Evolutionary conservation across 495 filamentous ascomycete genomes (phyloP), one percentile per base, ranked within the genome.

Genomic region (Neurospora discreta): DNA sequence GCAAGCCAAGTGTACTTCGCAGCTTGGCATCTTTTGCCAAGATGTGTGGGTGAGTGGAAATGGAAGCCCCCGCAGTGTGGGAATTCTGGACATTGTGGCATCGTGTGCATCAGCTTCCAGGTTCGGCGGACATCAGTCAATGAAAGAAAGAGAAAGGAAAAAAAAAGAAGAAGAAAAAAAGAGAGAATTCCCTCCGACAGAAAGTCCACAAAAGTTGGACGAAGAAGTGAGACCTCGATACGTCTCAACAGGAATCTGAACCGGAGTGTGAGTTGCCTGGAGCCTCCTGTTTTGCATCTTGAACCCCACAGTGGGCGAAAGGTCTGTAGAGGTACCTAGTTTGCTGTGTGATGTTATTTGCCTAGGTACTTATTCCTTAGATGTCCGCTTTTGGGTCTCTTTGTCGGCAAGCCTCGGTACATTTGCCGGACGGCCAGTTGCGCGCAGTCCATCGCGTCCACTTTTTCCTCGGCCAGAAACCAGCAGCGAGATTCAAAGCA

Each of bases 341-440:
- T 36, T 69, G 16, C 33, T 18, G 33, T 40, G 16, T 26, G 68
- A 38, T 43, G 68, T 60, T 33, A 65, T 33, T 65, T 65, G 52
- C 52, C 52, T 38, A n/a, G n/a, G n/a, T n/a, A n/a, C n/a, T n/a
- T n/a, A 69, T 69, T 43, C 33, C 68, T 3, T 69, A 36, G 36
- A n/a, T 38, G 68, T 69, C 68, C 39, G 33, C 33, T 69, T 68
- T 73, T 70, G 71, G 60, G 15, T 68, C 73, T 71, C 70, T 41
- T 44, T 41, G 69, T 60, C 42, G 67, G 73, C 72, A 71, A 75
- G 70, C 76, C 76, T 78, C 76, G 76, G 76, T 71, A 73, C 69
- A 73, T 75, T 70, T 72, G 26, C 76, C 73, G 73, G 68, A 58
- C 23, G 30, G 52, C 26, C 23, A 58, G 46, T 20, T 23, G 18